These are phyloP conservation scores for Hymenoscyphus fructigenus DNA, from an alignment of 2,329 filamentous ascomycete genomes.

Conservation along the genomic window DNA sequence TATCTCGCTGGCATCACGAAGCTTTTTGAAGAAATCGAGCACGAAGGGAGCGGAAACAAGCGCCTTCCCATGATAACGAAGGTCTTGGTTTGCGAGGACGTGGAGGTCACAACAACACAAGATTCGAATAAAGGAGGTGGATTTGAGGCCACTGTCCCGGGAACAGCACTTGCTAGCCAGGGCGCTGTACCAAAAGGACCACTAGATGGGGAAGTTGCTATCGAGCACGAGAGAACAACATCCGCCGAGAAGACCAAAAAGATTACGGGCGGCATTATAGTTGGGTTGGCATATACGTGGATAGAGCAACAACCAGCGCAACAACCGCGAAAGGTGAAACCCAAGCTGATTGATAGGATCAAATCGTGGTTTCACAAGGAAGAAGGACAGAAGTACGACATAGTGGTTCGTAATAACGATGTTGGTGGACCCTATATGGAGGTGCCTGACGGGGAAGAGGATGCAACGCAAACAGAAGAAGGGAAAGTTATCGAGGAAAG, in stretches of 20 bases:
- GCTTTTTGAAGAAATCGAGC: neutral
- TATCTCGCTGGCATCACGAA: neutral
- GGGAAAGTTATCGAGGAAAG: neutral
- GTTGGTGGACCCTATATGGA: neutral
- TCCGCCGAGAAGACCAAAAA: neutral
- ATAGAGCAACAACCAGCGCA: neutral
- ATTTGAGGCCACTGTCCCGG: neutral
- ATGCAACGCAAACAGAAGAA: neutral
- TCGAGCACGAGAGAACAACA: neutral
- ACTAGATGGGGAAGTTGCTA: neutral
- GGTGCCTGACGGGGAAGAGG: neutral
- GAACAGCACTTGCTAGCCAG: neutral
- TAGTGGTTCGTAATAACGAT: neutral
- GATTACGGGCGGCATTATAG: neutral
- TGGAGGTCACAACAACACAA: neutral
- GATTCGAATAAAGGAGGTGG: neutral
- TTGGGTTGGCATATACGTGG: conserved; percentile 1
- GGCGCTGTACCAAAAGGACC: neutral
- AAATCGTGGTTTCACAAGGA: neutral
- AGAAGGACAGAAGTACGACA: neutral
- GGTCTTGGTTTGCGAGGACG: neutral
- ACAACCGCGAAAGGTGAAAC: neutral
- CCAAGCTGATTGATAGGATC: neutral
- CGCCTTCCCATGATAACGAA: neutral
- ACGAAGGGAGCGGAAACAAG: neutral